These are phyloP conservation scores for Cyberlindnera meyerae DNA, from an alignment of 805 yeast species.

Conservation along the genomic window DNA sequence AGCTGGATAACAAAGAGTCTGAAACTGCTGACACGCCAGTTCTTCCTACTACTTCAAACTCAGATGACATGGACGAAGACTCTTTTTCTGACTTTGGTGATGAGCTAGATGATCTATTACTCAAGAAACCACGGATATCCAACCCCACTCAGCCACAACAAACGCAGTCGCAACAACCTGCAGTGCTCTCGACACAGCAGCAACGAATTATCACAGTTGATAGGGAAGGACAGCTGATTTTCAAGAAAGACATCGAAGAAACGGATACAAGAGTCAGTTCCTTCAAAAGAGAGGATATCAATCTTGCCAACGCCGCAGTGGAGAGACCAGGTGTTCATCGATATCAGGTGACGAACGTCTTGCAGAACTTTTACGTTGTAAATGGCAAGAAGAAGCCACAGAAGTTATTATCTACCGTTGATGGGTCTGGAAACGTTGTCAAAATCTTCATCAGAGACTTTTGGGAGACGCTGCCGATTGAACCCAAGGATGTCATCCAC, in stretches of 20 bases:
- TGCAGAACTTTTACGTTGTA: slow-evolving; percentile 29
- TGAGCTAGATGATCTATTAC: slow-evolving; percentile 13
- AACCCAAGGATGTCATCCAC: slow-evolving; percentile 55
- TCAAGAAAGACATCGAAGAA: slow-evolving; percentile 23
- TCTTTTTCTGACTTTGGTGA: slow-evolving; percentile 18
- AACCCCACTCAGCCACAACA: no score
- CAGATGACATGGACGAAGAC: slow-evolving; percentile 8
- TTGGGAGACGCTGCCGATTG: slow-evolving; percentile 47
- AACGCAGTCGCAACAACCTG: no score
- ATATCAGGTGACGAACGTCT: slow-evolving; percentile 37
- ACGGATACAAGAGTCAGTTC: slow-evolving; percentile 14
- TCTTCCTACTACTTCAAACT: no score
- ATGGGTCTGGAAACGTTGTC: slow-evolving; percentile 28
- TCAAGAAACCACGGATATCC: no score
- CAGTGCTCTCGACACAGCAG: slow-evolving; percentile 21
- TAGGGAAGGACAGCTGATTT: slow-evolving; percentile 18
- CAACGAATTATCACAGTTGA: slow-evolving; percentile 18
- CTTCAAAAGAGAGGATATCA: slow-evolving; percentile 11
- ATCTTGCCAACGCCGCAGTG: slow-evolving; percentile 40
- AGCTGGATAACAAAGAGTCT: no score
- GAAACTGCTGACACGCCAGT: no score
- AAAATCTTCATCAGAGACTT: slow-evolving; percentile 57
- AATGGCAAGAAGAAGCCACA: slow-evolving; percentile 37
- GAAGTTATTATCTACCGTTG: slow-evolving; percentile 48
- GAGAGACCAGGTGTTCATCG: slow-evolving; percentile 43